Conservation (phyloP, 2,329 filamentous ascomycete species). For the Parastagonospora avenae region DNA sequence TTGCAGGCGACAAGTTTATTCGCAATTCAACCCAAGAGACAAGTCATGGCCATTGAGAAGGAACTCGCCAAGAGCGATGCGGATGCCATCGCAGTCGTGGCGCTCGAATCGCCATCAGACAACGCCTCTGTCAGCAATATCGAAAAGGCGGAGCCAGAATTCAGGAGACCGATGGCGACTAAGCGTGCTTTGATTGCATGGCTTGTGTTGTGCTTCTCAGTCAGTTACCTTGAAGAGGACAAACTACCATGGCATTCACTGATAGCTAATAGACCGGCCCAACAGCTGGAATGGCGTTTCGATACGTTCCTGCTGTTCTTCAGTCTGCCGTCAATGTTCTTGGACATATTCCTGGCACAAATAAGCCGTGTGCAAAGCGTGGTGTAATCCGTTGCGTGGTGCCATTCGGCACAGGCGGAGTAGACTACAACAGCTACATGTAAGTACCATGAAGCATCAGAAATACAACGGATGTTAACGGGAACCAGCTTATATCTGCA, state of each 20-base stretch:
- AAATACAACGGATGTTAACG: neutral
- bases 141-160: neutral
- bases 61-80: neutral
- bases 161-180: constrained; percentile 3
- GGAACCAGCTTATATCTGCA: constrained; percentile 16
- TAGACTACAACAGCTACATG: constrained; percentile 25
- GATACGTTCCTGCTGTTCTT: constrained; percentile 6
- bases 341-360: constrained; percentile 5
- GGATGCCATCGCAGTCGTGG: neutral
- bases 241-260: neutral
- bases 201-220: constrained; percentile 20
- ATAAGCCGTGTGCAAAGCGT: constrained; percentile 9
- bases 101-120: neutral
- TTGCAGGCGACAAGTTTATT: neutral
- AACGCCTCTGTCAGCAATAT: neutral
- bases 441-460: neutral
- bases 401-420: constrained; percentile 18
- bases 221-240: neutral
- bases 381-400: constrained; percentile 20
- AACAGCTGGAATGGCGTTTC: constrained; percentile 6
- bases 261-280: constrained; percentile 1
- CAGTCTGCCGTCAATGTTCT: constrained; percentile 6
- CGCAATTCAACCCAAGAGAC: neutral
- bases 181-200: constrained; percentile 16
- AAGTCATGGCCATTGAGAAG: neutral